Base-by-base conservation (phyloP, 129 eudicot genomes). In the Gnaphalium uliginosum region DNA sequence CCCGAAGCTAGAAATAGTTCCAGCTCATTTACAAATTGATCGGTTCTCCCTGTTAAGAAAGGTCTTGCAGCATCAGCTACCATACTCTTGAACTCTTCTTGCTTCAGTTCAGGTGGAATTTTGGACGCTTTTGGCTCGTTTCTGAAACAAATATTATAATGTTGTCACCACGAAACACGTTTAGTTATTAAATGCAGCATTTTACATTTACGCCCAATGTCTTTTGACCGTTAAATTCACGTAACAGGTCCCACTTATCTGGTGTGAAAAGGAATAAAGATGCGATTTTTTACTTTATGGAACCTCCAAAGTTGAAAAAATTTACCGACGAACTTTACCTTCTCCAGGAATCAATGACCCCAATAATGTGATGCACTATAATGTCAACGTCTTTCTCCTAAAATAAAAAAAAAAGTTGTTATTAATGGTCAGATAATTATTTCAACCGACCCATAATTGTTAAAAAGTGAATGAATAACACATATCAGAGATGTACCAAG, bases 301-400 rank as follows among this genome's bases (percentile, higher is more conserved):
- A 24, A 54, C 17, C 22, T 14, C 10, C 0, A 15, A 2, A 14
- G 5, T 43, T 14, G 14, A 18, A 19, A 25, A 54, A 62, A 24
- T 8, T 61, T n/a, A 14, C 29, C 48, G 48, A 66, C 9, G n/a
- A 51, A 41, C 26, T 30, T n/a, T 67, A 90, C 95, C 88, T 81
- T 83, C 79, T 82, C 64, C 88, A 80, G 32, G 96, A 88, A 67
- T 88, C 95, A 6, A 90, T 85, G 66, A 81, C 81, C 35, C 98
- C 98, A 70, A 81, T 70, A 78, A 88, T 74, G 78, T 93, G 96
- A 72, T 90, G 95, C 80, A 85, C 86, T 41, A 93, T 80, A 57
- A 90, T 63, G 27, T 90, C 95, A 39, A 90, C 92, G 56, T 93
- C 95, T 84, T 93, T 96, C 85, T 86, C 96, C 98, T 93, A 81